Evolutionary conservation across 768 basidiomycete species (phyloP).

Genomic region (Auriscalpium microsporum): DNA sequence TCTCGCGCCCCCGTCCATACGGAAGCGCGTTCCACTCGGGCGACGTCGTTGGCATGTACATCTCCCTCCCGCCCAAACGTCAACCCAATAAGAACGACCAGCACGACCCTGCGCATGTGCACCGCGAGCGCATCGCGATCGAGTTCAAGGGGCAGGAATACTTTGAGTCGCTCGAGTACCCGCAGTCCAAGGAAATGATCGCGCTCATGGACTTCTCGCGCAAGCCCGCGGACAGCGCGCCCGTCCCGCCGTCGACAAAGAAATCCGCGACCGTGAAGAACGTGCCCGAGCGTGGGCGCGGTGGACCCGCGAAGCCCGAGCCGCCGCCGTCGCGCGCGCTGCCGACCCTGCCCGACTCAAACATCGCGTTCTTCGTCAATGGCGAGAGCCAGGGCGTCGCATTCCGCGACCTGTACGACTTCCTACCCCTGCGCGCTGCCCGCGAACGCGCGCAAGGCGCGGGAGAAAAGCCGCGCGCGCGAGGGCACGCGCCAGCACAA

Average conservation of each 20-base stretch:
- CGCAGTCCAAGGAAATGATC: slow-evolving; percentile 86
- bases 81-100: slow-evolving; percentile 52
- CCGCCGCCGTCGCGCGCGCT: slow-evolving; percentile 43
- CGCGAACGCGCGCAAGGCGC: slow-evolving; percentile 51
- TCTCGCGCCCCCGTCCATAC: slow-evolving; percentile 76
- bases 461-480: slow-evolving; percentile 54
- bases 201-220: slow-evolving; percentile 64
- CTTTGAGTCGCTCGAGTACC: slow-evolving; percentile 89
- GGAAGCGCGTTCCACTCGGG: slow-evolving; percentile 67
- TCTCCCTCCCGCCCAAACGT: slow-evolving; percentile 70
- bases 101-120: slow-evolving; percentile 73
- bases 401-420: slow-evolving; percentile 85
- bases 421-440: slow-evolving; percentile 70
- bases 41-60: slow-evolving; percentile 90
- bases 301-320: slow-evolving; percentile 27
- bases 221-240: slow-evolving; percentile 20
- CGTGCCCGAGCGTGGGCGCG: slow-evolving; percentile 49
- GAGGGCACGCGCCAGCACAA: slow-evolving; percentile 61
- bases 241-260: slow-evolving; percentile 47
- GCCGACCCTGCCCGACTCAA: slow-evolving; percentile 61
- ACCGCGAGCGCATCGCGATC: slow-evolving; percentile 87
- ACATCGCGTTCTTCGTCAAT: slow-evolving; percentile 87
- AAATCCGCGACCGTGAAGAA: slow-evolving; percentile 63
- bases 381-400: slow-evolving; percentile 79
- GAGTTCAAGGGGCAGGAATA: slow-evolving; percentile 96